Evolutionary conservation across 2,329 filamentous ascomycete species (phyloP), one percentile per base, ranked within the genome.

Genomic region (Thelonectria blattea): DNA sequence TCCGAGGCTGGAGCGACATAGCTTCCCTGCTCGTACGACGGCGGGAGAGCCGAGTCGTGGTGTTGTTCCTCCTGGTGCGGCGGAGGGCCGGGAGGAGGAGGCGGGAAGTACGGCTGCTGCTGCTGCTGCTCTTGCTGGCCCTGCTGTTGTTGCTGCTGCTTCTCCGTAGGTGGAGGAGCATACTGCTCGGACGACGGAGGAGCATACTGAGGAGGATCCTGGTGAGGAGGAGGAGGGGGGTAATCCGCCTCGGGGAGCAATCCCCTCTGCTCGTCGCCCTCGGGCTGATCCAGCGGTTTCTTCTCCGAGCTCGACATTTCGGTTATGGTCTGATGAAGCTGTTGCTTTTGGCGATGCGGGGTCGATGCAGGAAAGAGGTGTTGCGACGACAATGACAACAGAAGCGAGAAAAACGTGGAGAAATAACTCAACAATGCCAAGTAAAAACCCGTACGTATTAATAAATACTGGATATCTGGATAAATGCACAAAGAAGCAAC

Each of bases 31-130:
- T 60, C 52, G 45, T 60, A 60, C n/a, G 58, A 46, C 12, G 57
- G 57, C 10, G 53, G 52, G 12, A 37, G 47, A 17, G 45, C 53
- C 30, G 43, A 56, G 8, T 62, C 46, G 11, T 65, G 22, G 55
- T 66, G 14, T 60, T 66, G 14, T 60, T 57, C 48, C 34, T 20
- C 67, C 3, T 65, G 62, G 3, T 63, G 46, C 24, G 64, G 65
- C 27, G 71, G 64, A 39, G 68, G 67, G 11, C 68, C 66, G 0
- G 66, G 63, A 56, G 69, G 69, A 60, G 69, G 69, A 14, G 69
- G 70, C 10, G 71, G 69, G 57, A 68, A 71, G 43, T 71, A 56
- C 17, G 62, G 65, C 43, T 61, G 60, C 41, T 71, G 52, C 39
- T 67, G 27, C 49, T 1, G 63, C 3, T 43, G 24, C 34, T 8